Evolutionary conservation across 768 basidiomycete species (phyloP).

Genomic region (Tephrocybe sp.): DNA sequence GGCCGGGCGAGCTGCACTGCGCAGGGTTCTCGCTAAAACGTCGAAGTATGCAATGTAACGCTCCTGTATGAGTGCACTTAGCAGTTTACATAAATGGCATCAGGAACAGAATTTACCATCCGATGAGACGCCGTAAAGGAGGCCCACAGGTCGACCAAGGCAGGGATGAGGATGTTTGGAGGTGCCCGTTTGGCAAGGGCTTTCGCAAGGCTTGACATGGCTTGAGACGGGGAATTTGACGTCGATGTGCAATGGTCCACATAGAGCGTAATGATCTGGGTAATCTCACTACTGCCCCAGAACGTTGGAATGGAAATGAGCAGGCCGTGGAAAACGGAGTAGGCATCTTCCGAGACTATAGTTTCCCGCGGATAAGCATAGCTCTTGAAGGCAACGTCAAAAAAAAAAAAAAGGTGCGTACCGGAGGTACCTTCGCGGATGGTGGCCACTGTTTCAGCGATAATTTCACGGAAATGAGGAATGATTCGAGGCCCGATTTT

Average conservation of each 20-base stretch:
- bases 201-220: constrained; percentile 53
- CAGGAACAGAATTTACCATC: constrained; percentile 29
- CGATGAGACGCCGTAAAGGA: constrained; percentile 29
- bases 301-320: constrained; percentile 81
- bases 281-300: constrained; percentile 64
- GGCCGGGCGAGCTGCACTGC: constrained; percentile 59
- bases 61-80: too few relatives aligned
- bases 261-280: constrained; percentile 55
- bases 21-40: constrained; percentile 63
- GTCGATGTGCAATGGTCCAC: constrained; percentile 41
- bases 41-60: constrained; percentile 61
- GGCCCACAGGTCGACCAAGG: constrained; percentile 61
- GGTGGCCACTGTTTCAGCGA: constrained; percentile 52
- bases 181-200: constrained; percentile 70
- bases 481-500: constrained; percentile 88
- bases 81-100: too few relatives aligned
- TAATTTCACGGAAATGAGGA: constrained; percentile 75
- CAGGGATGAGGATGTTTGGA: constrained; percentile 64
- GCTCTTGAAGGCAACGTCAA: background rate
- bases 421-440: constrained; percentile 43
- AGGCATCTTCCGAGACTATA: constrained; percentile 33
- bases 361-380: background rate
- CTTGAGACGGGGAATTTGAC: constrained; percentile 28
- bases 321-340: constrained; percentile 63
- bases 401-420: constrained; percentile 23